phyloP scores from a whole-genome alignment of 768 basidiomycete species.

The Rhodocollybia butyracea region DNA sequence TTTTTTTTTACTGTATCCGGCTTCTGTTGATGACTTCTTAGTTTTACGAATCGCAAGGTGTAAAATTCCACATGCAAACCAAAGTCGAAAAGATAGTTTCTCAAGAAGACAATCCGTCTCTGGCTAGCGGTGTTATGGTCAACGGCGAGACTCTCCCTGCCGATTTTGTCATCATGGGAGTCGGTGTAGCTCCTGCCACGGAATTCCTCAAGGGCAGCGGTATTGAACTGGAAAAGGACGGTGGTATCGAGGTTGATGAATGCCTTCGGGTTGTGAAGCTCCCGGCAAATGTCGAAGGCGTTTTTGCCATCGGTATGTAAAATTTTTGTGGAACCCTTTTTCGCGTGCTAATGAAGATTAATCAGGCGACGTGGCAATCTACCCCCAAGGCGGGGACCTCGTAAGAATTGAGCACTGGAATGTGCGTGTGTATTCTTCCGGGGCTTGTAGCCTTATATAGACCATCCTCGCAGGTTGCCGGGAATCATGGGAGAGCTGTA shows the following conservation, averaged over 20 bases:
- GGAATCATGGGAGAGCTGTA: slow-evolving; percentile 83
- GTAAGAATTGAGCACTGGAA: slow-evolving; percentile 89
- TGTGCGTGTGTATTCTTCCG: slow-evolving; percentile 35
- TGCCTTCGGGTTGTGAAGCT: slow-evolving; percentile 53
- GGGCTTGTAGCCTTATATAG: not conserved
- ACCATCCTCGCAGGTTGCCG: slow-evolving; percentile 55
- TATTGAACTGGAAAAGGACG: slow-evolving; percentile 68
- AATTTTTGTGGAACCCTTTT: not conserved
- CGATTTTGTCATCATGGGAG: slow-evolving; percentile 81
- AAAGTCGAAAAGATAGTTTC: slow-evolving; percentile 66
- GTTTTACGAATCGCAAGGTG: slow-evolving; percentile 79
- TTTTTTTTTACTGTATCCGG: not conserved
- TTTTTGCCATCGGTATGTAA: slow-evolving; percentile 66
- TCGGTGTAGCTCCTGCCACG: slow-evolving; percentile 83
- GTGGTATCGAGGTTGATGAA: slow-evolving; percentile 76
- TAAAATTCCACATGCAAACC: slow-evolving; percentile 79
- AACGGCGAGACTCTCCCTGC: slow-evolving; percentile 63
- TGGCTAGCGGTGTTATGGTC: slow-evolving; percentile 65
- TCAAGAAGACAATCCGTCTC: slow-evolving; percentile 44
- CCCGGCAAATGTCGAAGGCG: slow-evolving; percentile 36
- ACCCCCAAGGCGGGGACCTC: slow-evolving; percentile 57
- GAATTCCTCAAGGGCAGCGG: slow-evolving; percentile 72
- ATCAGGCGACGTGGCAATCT: slow-evolving; percentile 76
- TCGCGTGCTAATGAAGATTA: not conserved
- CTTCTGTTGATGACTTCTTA: slow-evolving; percentile 25